Percentiles rank a stretch among this genome's conserved stretches.
Evolutionary conservation across 176 grass and related monocot species (phyloP).

Genomic region (Ensete ventricosum): DNA sequence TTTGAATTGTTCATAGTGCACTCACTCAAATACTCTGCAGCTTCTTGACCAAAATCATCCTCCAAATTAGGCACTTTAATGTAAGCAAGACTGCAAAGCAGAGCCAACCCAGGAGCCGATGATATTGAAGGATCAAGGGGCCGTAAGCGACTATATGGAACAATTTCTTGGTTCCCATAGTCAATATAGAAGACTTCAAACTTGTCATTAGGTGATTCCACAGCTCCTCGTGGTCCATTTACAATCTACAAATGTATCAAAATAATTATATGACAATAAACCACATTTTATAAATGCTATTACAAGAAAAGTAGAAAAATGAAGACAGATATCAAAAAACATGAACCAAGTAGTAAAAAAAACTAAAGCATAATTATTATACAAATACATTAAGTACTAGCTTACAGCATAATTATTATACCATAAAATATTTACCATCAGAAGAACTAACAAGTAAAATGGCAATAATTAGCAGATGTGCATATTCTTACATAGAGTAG

Average conservation of each 20-base stretch:
- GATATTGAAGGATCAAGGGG: constrained; percentile 66
- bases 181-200: constrained; percentile 99
- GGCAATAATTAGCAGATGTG: no score
- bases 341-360: background rate
- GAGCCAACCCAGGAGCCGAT: constrained; percentile 58
- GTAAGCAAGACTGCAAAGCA: constrained; percentile 75
- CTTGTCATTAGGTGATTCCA: constrained; percentile 62
- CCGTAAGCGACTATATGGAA: constrained; percentile 63
- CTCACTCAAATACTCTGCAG: constrained; percentile 73
- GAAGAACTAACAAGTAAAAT: no score
- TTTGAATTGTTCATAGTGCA: constrained; percentile 58
- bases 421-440: no score
- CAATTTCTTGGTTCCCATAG: constrained; percentile 89
- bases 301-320: background rate
- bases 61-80: constrained; percentile 70
- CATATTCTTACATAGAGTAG: no score
- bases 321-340: background rate
- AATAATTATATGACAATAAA: constrained; percentile 5
- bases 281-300: background rate
- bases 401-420: background rate
- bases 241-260: constrained; percentile 54
- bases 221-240: constrained; percentile 69
- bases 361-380: background rate
- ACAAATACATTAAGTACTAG: background rate
- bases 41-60: constrained; percentile 86